Evolutionary conservation across 768 basidiomycete genomes (phyloP).

Genomic region (Botryobasidium botryosum): DNA sequence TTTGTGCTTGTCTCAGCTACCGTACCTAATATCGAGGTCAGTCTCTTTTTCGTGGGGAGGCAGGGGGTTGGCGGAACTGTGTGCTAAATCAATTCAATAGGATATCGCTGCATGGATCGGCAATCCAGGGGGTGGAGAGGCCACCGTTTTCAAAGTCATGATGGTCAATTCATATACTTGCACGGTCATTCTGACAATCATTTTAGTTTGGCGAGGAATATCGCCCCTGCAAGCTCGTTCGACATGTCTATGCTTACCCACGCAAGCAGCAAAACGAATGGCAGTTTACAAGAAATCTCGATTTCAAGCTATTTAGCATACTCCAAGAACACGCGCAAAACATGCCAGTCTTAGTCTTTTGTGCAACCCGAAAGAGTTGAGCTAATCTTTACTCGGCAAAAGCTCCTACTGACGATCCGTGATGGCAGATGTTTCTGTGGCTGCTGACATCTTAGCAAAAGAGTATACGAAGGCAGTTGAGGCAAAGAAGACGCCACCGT

Average conservation of each 20-base stretch:
- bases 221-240: slow-evolving; percentile 65
- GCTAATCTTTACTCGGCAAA: slow-evolving; percentile 11
- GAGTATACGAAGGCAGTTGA: slow-evolving; percentile 44
- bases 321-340: slow-evolving; percentile 55
- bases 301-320: slow-evolving; percentile 53
- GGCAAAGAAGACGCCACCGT: slow-evolving; percentile 39
- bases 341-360: slow-evolving; percentile 82
- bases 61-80: no score
- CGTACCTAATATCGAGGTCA: slow-evolving; percentile 80
- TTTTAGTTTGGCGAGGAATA: slow-evolving; percentile 82
- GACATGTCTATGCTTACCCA: slow-evolving; percentile 54
- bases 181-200: neutral
- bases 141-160: slow-evolving; percentile 38
- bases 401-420: neutral
- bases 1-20: slow-evolving; percentile 89
- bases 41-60: no score
- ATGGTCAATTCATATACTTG: neutral
- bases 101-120: slow-evolving; percentile 87
- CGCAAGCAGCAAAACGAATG: slow-evolving; percentile 64
- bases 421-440: slow-evolving; percentile 28
- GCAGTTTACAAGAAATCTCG: slow-evolving; percentile 50
- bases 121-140: slow-evolving; percentile 12
- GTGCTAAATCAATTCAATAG: no score
- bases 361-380: slow-evolving; percentile 70
- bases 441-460: slow-evolving; percentile 63